Base-by-base conservation (phyloP, 1,139 yeast species). In the Diutina rugosa region DNA sequence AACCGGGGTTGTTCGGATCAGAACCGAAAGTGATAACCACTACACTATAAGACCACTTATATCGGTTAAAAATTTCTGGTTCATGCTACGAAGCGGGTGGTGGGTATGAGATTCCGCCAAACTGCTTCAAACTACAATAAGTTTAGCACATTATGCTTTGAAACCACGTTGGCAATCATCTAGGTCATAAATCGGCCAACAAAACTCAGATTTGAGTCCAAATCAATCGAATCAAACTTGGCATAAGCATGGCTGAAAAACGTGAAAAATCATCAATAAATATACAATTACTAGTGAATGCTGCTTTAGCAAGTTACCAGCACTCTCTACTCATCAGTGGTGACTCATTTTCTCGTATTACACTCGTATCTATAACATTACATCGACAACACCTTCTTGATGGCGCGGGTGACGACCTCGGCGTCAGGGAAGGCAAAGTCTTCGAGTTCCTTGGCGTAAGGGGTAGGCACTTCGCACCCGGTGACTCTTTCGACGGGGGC, bases 381-480 rank as follows among this genome's bases (percentile, higher is more conserved):
- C 54, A 38, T 38, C 54, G 46, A 38, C 72, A 91, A 80, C 58
- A 88, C 97, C 75, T 87, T 87, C 81, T 87, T 91, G 64, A 85
- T 84, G 64, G 96, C 97, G 80, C 93, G 87, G 70, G 88, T 81
- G 66, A 95, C 87, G 63, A 90, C 83, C 69, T 90, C 95, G 59
- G 88, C 81, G 72, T 91, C 96, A 72, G 99, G 99, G 96, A 95
- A 93, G 58, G 99, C 97, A 71, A 93, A 89, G 77, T 88, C 95
- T 81, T 95, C 99, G 71, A 95, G 83, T 76, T 87, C 95, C 74
- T 85, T 82, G 65, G 97, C 97, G 72, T 95, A 95, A 63, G 99
- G 99, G 65, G 99, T 95, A 71, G 99, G 99, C 46, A 91, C 97
- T 77, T 95, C 99, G 70, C 98, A 95, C 73, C 99, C 99, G 59